A percentile compares a stretch with the other conserved stretches of the same genome.
Evolutionary conservation across 2,329 filamentous ascomycete genomes (phyloP).

Genomic region (Aspergillus sp.): DNA sequence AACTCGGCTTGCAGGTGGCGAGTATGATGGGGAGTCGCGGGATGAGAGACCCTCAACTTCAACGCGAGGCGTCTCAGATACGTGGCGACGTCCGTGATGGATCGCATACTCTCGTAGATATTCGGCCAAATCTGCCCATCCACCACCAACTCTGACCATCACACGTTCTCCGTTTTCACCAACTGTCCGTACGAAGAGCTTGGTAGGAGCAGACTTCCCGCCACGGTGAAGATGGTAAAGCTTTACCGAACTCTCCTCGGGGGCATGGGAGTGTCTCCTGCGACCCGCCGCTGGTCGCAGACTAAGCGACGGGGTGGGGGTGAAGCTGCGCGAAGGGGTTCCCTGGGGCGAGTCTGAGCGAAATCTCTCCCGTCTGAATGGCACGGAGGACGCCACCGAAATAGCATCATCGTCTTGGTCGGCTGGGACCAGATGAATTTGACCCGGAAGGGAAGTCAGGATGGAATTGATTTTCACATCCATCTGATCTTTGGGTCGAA

Average conservation of each 20-base stretch:
- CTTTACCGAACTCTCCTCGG: constrained; percentile 72
- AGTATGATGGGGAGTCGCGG: constrained; percentile 29
- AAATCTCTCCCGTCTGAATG: constrained; percentile 43
- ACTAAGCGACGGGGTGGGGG: constrained; percentile 66
- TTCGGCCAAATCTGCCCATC: constrained; percentile 96
- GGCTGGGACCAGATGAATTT: constrained; percentile 68
- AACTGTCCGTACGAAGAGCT: constrained; percentile 89
- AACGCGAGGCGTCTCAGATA: constrained; percentile 53
- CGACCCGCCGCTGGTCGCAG: constrained; percentile 58
- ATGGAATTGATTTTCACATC: constrained; percentile 79
- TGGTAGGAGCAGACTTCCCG: constrained; percentile 83
- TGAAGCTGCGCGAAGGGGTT: constrained; percentile 49
- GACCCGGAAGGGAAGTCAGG: constrained; percentile 72
- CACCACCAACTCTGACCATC: constrained; percentile 96
- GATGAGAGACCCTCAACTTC: constrained; percentile 54
- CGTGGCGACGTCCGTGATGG: constrained; percentile 77
- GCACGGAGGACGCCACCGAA: constrained; percentile 34
- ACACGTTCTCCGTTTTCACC: constrained; percentile 88
- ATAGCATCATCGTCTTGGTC: constrained; percentile 36
- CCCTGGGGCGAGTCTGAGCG: constrained; percentile 34
- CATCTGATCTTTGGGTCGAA: constrained; percentile 63
- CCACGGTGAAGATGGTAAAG: constrained; percentile 87
- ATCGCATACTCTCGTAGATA: constrained; percentile 91
- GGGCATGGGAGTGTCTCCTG: constrained; percentile 34
- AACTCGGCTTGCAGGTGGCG: constrained; percentile 27